Evolutionary conservation across 2,329 filamentous ascomycete species (phyloP).

Genomic region (Fusarium globosum): DNA sequence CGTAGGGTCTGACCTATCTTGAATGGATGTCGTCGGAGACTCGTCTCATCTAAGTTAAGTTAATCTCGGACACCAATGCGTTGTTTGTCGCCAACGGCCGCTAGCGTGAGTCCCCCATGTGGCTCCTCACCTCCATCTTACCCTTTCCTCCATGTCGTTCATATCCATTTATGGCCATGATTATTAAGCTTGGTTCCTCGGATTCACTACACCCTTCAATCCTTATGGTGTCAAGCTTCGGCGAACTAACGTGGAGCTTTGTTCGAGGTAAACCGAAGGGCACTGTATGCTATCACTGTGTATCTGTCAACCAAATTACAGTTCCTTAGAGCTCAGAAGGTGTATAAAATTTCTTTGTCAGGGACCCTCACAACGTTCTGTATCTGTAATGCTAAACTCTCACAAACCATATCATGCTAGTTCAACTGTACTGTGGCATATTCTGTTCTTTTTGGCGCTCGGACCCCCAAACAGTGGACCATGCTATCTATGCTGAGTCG

Average conservation of each 20-base stretch:
- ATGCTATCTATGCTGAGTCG: slow-evolving; percentile 29
- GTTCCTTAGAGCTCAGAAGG: neutral
- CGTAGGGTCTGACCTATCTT: neutral
- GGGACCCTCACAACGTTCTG: neutral
- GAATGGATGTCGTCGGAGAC: slow-evolving; percentile 26
- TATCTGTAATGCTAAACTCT: neutral
- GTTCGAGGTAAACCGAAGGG: neutral
- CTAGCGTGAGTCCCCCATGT: slow-evolving; percentile 42
- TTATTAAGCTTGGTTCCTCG: slow-evolving; percentile 12
- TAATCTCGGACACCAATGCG: slow-evolving; percentile 36
- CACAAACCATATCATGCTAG: neutral
- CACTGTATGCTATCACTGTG: neutral
- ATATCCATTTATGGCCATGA: slow-evolving; percentile 15
- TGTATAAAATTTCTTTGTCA: neutral
- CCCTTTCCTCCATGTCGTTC: slow-evolving; percentile 25
- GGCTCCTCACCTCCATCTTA: slow-evolving; percentile 33
- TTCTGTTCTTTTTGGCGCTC: slow-evolving; percentile 15
- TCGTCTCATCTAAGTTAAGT: slow-evolving; percentile 38
- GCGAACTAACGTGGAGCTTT: slow-evolving; percentile 6
- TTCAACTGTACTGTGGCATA: neutral
- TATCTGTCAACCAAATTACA: neutral
- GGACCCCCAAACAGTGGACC: slow-evolving; percentile 1
- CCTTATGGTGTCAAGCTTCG: slow-evolving; percentile 8
- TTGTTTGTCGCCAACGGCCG: slow-evolving; percentile 42
- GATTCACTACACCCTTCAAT: slow-evolving; percentile 22